phyloP scores from a whole-genome alignment of 768 basidiomycete genomes.

The Tricholomella constricta region DNA sequence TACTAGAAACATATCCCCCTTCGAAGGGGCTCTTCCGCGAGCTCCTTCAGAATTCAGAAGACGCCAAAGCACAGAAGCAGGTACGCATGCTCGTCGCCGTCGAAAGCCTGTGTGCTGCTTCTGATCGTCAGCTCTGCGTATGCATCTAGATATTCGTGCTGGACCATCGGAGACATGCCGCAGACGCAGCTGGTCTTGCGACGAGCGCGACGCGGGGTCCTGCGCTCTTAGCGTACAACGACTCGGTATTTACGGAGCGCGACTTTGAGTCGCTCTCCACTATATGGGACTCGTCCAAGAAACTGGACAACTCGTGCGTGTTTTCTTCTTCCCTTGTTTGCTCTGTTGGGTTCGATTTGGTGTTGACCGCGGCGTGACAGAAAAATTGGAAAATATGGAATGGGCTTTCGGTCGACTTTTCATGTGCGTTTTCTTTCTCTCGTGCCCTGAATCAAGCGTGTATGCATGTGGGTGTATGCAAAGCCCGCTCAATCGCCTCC shows the following conservation, averaged over 20 bases:
- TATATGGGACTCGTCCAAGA: conserved; percentile 49
- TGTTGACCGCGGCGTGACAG: conserved; percentile 29
- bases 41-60: conserved; percentile 51
- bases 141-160: conserved; percentile 42
- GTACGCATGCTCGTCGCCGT: conserved; percentile 29
- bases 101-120: too few relatives aligned
- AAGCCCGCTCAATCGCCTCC: background rate
- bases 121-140: too few relatives aligned
- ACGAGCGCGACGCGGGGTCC: conserved; percentile 39
- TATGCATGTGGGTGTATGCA: too few relatives aligned
- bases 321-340: too few relatives aligned
- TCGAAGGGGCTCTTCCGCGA: conserved; percentile 47
- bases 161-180: conserved; percentile 36
- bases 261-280: conserved; percentile 49
- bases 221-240: conserved; percentile 48
- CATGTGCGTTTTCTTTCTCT: conserved; percentile 36
- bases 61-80: conserved; percentile 47
- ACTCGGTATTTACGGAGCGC: conserved; percentile 37
- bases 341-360: too few relatives aligned
- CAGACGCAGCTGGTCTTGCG: conserved; percentile 25
- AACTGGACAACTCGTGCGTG: conserved; percentile 43
- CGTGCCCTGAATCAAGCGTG: background rate
- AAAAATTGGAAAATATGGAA: conserved; percentile 55
- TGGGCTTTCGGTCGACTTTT: conserved; percentile 53
- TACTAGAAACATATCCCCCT: conserved; percentile 46